A percentile compares a stretch with the other conserved stretches of the same genome.
These are phyloP conservation scores for Ormosia semicastrata DNA, from an alignment of 306 rosid species.

Conservation along the genomic window DNA sequence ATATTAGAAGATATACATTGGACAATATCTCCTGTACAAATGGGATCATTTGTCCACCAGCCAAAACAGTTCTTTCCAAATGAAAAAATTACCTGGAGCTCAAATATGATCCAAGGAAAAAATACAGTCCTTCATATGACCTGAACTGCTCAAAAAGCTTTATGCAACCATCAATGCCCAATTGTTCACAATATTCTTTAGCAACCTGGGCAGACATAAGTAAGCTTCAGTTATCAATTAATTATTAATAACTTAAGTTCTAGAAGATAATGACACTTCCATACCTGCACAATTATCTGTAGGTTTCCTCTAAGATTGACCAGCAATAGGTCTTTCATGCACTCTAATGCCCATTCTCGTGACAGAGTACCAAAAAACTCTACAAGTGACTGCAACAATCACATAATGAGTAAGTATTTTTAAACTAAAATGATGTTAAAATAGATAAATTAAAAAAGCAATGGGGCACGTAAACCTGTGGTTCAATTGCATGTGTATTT, in stretches of 20 bases:
- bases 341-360: constrained; percentile 95
- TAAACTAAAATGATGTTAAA: constrained; percentile 1
- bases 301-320: constrained; percentile 98
- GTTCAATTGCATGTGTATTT: constrained; percentile 98
- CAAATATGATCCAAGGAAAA: constrained; percentile 94
- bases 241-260: neutral
- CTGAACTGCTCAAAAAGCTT: constrained; percentile 96
- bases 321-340: constrained; percentile 97
- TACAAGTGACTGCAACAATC: constrained; percentile 76
- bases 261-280: neutral
- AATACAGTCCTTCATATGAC: constrained; percentile 96
- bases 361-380: constrained; percentile 97
- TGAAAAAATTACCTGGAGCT: constrained; percentile 78
- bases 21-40: constrained; percentile 13
- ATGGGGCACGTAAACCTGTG: constrained; percentile 67
- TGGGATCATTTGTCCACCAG: neutral
- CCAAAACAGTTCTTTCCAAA: constrained; percentile 1
- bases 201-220: constrained; percentile 65
- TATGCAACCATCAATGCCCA: constrained; percentile 91
- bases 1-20: constrained; percentile 20
- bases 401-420: constrained; percentile 21
- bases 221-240: constrained; percentile 27
- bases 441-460: constrained; percentile 18
- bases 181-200: constrained; percentile 96
- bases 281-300: constrained; percentile 96